Evolutionary conservation across 2,329 filamentous ascomycete species (phyloP).

Genomic region (Beauveria australis): DNA sequence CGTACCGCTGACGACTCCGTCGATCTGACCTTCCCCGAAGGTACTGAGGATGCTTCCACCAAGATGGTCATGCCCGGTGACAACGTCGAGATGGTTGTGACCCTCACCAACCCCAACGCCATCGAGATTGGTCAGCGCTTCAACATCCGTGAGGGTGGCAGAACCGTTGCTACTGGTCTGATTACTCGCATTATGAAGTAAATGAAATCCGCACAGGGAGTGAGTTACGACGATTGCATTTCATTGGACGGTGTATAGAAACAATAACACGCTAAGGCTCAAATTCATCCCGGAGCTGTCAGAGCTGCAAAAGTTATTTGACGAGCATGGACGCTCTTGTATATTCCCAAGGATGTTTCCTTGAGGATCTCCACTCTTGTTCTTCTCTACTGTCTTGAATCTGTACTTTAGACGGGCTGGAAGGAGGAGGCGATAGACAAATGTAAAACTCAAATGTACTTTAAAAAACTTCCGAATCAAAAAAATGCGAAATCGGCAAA

Average conservation of each 20-base stretch:
- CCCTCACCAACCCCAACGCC: constrained; percentile 76
- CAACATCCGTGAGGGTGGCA: constrained; percentile 95
- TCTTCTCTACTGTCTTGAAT: constrained; percentile 30
- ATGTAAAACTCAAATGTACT: constrained; percentile 13
- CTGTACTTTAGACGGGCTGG: constrained; percentile 28
- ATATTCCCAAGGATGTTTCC: constrained; percentile 24
- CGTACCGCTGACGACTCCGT: constrained; percentile 80
- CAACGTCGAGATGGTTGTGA: constrained; percentile 95
- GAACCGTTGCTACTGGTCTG: constrained; percentile 77
- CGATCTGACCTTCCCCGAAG: constrained; percentile 79
- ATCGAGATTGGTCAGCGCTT: constrained; percentile 90
- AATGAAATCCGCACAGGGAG: constrained; percentile 16
- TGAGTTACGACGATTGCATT: not conserved
- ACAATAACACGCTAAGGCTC: not conserved
- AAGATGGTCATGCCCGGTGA: constrained; percentile 97
- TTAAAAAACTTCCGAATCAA: not conserved
- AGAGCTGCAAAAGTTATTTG: constrained; percentile 7
- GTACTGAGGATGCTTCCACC: constrained; percentile 58
- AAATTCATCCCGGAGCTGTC: not conserved
- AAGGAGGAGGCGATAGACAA: constrained; percentile 23
- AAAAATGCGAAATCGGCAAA: not conserved
- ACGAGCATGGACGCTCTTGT: constrained; percentile 28
- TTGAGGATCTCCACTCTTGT: constrained; percentile 35
- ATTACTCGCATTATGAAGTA: constrained; percentile 64
- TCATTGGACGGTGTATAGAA: not conserved